These are phyloP conservation scores for Isoetes engelmannii DNA, from an alignment of 83 land plant species.

Conservation along the genomic window DNA sequence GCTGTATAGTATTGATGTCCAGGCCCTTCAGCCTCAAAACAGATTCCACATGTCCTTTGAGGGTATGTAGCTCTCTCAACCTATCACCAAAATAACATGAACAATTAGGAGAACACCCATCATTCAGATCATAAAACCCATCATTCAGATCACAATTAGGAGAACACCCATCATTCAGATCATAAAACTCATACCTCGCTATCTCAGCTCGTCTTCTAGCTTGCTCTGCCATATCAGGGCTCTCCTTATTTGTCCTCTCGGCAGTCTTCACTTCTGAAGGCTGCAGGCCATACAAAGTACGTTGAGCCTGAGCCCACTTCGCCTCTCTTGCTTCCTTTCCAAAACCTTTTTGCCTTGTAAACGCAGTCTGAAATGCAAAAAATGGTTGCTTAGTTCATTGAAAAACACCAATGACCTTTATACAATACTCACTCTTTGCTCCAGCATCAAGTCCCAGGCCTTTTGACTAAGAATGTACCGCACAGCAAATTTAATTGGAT, in stretches of 20 bases:
- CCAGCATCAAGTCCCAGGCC: constrained; percentile 11
- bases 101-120: too few species aligned
- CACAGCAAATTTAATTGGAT: constrained; percentile 13
- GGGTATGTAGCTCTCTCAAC: constrained; percentile 15
- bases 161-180: too few species aligned
- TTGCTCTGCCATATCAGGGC: constrained; percentile 19
- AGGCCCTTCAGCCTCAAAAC: constrained; percentile 11
- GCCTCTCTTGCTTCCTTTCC: constrained; percentile 34
- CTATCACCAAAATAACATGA: too few species aligned
- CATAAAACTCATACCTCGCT: constrained; percentile 24
- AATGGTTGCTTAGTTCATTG: neutral
- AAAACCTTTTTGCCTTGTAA: constrained; percentile 25
- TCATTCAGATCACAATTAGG: too few species aligned
- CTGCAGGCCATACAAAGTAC: constrained; percentile 33
- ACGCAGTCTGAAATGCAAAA: constrained; percentile 22
- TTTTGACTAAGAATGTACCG: constrained; percentile 18
- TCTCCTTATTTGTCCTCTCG: constrained; percentile 3
- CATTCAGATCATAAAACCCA: too few species aligned
- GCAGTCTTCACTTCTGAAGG: constrained; percentile 21
- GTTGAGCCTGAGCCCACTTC: constrained; percentile 34
- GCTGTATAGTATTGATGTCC: constrained; percentile 15
- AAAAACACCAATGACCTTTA: neutral
- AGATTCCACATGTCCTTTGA: constrained; percentile 16
- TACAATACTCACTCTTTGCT: constrained; percentile 11
- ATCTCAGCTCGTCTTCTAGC: constrained; percentile 32